phyloP scores from a whole-genome alignment of 331 rosid species.

The Cucumis variabilis region DNA sequence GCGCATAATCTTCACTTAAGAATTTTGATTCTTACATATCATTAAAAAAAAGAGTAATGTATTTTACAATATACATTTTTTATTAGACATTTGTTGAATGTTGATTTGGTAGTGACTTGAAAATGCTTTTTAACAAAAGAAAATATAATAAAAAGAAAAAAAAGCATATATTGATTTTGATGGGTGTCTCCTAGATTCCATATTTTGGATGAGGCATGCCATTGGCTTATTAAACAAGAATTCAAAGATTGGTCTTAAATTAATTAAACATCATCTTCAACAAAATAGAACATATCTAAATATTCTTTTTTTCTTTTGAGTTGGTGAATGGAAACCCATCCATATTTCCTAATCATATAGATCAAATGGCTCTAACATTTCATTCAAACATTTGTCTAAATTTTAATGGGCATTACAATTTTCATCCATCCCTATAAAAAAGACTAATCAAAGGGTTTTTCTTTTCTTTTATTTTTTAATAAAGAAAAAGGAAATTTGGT shows the following conservation, averaged over 20 bases:
- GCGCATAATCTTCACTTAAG: neutral
- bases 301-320: neutral
- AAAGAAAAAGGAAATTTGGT: neutral
- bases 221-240: slow-evolving; percentile 3
- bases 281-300: neutral
- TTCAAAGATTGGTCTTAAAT: slow-evolving; percentile 9
- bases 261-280: slow-evolving; percentile 22
- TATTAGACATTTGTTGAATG: neutral
- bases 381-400: neutral
- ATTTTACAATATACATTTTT: neutral
- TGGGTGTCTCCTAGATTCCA: slow-evolving; percentile 25
- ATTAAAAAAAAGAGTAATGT: neutral
- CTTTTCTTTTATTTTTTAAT: no score
- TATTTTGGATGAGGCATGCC: neutral
- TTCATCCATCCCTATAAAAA: neutral
- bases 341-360: neutral
- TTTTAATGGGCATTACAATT: neutral
- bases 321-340: slow-evolving; percentile 24
- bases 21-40: neutral
- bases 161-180: neutral
- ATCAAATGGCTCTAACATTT: neutral
- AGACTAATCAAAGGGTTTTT: neutral
- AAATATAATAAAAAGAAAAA: neutral
- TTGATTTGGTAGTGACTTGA: neutral
- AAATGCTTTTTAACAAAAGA: neutral